Evolutionary conservation across 1,139 yeast species (phyloP), one percentile per base, ranked within the genome.

Genomic region (Yamadazyma conglobata): DNA sequence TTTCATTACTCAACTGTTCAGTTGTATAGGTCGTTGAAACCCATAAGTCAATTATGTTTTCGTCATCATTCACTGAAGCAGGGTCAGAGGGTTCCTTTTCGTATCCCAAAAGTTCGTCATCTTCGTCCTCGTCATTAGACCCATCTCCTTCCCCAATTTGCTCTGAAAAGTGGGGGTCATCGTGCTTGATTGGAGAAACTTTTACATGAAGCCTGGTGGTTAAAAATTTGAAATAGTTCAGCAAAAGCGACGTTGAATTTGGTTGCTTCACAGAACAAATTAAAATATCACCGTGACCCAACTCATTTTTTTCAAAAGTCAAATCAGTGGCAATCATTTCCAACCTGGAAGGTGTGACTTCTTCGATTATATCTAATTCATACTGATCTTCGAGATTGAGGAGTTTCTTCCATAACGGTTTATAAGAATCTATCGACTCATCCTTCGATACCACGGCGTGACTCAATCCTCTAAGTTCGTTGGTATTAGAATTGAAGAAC

Each of bases 231-330:
- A 83, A 88, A 49, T 70, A 80, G 2, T 74, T 73, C 17, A 58
- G 59, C 6, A 77, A 50, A 15, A 38, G 48, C 10, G 52, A 41
- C 7, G 47, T 43, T 8, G 44, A 43, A 1, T 52, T 38, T 1
- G 54, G 48, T 35, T 81, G 81, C 31, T 83, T 71, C 17, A 84
- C 67, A 5, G 25, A 21, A 15, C 33, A 28, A 6, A 35, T 31
- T 10, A 89, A 56, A 14, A 89, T 83, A 51, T 88, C 96, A 42
- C 96, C 96, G 42, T 73, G 79, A 11, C 71, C 70, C 22, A 89
- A 57, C 49, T 88, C 96, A 22, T 76, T 67, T 39, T 76, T 72
- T 40, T 72, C 76, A 42, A 82, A 74, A 0, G 83, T 63, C 24
- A 61, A 56, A 5, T 55, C 50, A 26, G 73, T 65, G 6, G 77